These are phyloP conservation scores for Podospora bellae-mahoneyi DNA, from an alignment of 495 filamentous ascomycete genomes.

Conservation along the genomic window DNA sequence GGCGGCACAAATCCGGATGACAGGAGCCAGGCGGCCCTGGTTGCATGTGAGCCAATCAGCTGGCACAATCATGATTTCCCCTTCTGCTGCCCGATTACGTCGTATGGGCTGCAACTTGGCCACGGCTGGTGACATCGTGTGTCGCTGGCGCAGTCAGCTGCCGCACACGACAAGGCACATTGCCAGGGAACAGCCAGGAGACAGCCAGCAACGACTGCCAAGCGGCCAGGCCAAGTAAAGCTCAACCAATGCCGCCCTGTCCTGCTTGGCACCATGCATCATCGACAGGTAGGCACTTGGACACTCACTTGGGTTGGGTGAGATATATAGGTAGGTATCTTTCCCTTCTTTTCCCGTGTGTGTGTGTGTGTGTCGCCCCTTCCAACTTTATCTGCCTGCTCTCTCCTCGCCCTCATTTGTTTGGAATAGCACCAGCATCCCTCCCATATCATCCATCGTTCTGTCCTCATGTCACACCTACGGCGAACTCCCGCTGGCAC, in stretches of 20 bases:
- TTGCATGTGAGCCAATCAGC: neutral
- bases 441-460: neutral
- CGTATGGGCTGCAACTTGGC: neutral
- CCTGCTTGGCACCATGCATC: neutral
- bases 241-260: neutral
- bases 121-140: neutral
- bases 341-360: no score
- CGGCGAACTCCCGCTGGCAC: conserved; percentile 6
- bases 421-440: neutral
- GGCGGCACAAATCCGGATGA: neutral
- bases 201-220: neutral
- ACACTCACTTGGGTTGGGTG: neutral
- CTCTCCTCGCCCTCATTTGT: neutral
- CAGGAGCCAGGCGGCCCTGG: neutral
- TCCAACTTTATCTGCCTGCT: neutral
- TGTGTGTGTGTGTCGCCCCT: neutral
- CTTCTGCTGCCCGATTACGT: neutral
- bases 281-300: neutral
- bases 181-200: neutral
- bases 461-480: conserved; percentile 3
- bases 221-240: neutral
- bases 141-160: neutral
- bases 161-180: neutral
- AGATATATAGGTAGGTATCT: neutral
- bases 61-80: neutral